Base-by-base conservation (phyloP, 768 basidiomycete genomes). In the Asterophora lycoperdoides region DNA sequence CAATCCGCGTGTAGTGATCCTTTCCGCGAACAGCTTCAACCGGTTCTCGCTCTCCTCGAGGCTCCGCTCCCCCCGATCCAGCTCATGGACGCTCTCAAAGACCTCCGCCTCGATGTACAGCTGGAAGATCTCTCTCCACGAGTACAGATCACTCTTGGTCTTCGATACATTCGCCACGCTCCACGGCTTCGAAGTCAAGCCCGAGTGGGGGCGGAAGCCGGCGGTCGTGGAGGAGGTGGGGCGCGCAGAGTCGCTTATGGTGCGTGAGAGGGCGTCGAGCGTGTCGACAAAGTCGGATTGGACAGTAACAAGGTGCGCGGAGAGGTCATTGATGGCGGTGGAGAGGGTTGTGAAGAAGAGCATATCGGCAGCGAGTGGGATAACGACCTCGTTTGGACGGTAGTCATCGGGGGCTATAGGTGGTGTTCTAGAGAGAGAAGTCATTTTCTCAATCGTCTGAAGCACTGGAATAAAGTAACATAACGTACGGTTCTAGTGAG, bases 71-170 rank as follows among this genome's bases (percentile, higher is more conserved):
- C 89, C 90, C 4, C 83, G 65, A 40, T 74, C 70, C 1, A 73
- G 60, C 63, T 93, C 93, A 11, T 71, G 64, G 9, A 80, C 64
- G 30, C 78, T 79, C 62, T 94, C 92, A 57, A 95, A 96, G 1
- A 96, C 79, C 57, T 93, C 86, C 0, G 81, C 73, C 56, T 95
- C 92, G 41, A 86, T 74, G 64, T 95, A 96, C 2, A 94, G 67
- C 49, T 84, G 83, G 60, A 97, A 95, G 23, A 96, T 84, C 66
- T 91, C 83, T 18, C 94, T 73, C 94, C 94, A 96, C 5, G 81
- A 76, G 61, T 89, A 92, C 7, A 97, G 66, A 56, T 97, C 93
- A 9, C 70, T 75, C 75, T 57, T 56, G 40, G 52, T n/a, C 11
- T 52, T 54, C 29, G 54, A 33, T n/a, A 30, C n/a, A 41, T 47